Base-by-base conservation (phyloP, 2,329 filamentous ascomycete genomes). In the Cladosporium sp. region DNA sequence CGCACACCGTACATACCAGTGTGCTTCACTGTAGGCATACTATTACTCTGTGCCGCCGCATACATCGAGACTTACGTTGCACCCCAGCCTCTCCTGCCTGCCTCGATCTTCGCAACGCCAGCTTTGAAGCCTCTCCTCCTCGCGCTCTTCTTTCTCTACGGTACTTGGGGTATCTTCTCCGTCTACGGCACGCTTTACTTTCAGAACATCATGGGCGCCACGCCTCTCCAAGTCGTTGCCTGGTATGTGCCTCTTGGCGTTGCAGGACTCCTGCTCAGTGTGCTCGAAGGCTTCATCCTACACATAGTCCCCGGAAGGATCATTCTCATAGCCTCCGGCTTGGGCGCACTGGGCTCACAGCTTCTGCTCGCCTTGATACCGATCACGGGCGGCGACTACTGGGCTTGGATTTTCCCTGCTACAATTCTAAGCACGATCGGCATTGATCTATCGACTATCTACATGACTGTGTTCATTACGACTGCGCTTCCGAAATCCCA, bases 51-150 rank as follows among this genome's bases (percentile, higher is more conserved):
- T 1, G 73, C 74, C 0, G 84, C 88, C 15, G 76, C 86, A 5
- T 91, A 90, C 61, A 78, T 91, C 2, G 87, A 93, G 74, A 84
- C 84, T 0, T 88, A 84, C 82, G 79, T 89, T 0, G 82, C 88
- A 1, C 69, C 78, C 12, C 79, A 85, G 51, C 89, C 89, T 0
- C 75, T 93, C 1, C 74, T 93, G 0, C 88, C 89, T 0, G 75
- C 79, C 0, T 88, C 87, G 19, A 72, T 92, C 22, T 92, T 92
- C 73, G 73, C 76, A 14, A 82, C 87, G 1, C 86, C 84, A 60
- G 85, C 85, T 55, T 88, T 92, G 84, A 82, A 78, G 39, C 79
- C 85, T 0, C 72, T 91, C 9, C 74, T 81, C 2, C 61, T 82
- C 1, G 80, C 83, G 0, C 73, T 90, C 9, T 82, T 89, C 55